Evolutionary conservation across 2,329 filamentous ascomycete genomes (phyloP).

Genomic region (Stemphylium vesicarium): DNA sequence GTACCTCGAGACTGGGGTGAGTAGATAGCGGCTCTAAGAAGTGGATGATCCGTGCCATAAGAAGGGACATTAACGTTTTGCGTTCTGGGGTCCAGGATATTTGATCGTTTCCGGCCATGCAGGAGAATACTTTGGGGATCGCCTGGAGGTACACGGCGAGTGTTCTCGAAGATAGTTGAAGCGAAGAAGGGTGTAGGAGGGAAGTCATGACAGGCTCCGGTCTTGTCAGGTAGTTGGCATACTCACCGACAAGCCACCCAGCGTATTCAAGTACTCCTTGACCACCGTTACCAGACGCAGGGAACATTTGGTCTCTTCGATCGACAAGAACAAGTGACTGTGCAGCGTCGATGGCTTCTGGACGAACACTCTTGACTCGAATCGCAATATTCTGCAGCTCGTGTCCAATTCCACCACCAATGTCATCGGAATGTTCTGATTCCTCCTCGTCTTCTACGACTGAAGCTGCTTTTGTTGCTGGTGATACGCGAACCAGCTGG

Average conservation of each 20-base stretch:
- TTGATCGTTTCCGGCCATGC: constrained; percentile 69
- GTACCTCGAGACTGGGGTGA: constrained; percentile 90
- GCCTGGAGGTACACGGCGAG: constrained; percentile 85
- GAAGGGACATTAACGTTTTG: constrained; percentile 75
- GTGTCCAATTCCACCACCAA: constrained; percentile 76
- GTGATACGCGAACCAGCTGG: constrained; percentile 77
- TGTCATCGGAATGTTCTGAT: constrained; percentile 43
- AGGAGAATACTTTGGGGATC: constrained; percentile 81
- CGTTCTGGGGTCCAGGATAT: constrained; percentile 74
- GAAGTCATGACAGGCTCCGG: constrained; percentile 76
- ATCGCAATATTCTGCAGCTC: constrained; percentile 92
- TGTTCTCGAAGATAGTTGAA: constrained; percentile 65
- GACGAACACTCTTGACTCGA: constrained; percentile 82
- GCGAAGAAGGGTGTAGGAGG: constrained; percentile 71
- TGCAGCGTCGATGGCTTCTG: constrained; percentile 80
- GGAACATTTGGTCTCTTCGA: constrained; percentile 63
- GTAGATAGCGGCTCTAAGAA: constrained; percentile 78
- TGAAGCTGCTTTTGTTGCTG: constrained; percentile 51
- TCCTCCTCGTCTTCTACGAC: constrained; percentile 37
- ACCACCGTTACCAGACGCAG: constrained; percentile 57
- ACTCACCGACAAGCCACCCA: constrained; percentile 90
- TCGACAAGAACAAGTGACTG: constrained; percentile 74
- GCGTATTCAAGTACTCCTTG: constrained; percentile 74
- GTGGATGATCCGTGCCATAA: constrained; percentile 82
- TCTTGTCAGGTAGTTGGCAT: constrained; percentile 71